These are phyloP conservation scores for Apiospora pterosperma DNA, from an alignment of 2,329 filamentous ascomycete species.

Conservation along the genomic window DNA sequence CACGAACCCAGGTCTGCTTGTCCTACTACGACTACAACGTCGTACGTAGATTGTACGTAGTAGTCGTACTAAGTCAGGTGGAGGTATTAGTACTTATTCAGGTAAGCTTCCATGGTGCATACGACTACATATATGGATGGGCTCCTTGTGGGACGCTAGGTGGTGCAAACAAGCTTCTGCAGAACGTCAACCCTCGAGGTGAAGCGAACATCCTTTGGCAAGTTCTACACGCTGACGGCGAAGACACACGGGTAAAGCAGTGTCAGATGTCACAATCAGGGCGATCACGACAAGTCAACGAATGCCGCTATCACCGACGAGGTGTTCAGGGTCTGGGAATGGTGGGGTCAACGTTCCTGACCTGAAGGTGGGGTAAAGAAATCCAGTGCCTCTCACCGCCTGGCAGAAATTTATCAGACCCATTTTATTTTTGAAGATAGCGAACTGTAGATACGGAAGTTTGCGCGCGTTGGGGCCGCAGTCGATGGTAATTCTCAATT, in stretches of 20 bases:
- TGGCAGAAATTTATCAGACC: not conserved
- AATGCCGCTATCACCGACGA: no score
- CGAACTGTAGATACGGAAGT: not conserved
- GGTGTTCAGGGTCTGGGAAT: not conserved
- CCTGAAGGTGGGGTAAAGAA: not conserved
- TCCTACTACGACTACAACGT: not conserved
- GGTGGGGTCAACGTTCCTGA: not conserved
- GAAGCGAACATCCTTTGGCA: not conserved
- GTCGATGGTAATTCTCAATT: not conserved
- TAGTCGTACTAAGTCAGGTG: not conserved
- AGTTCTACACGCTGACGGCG: not conserved
- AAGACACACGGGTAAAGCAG: not conserved
- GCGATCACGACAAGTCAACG: not conserved
- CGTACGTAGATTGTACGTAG: no score
- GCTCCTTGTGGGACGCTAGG: not conserved
- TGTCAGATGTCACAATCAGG: not conserved
- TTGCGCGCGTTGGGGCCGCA: not conserved
- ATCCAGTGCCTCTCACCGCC: not conserved
- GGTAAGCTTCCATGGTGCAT: not conserved
- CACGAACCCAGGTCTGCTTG: not conserved
- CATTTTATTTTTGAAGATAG: not conserved
- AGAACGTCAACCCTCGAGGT: not conserved
- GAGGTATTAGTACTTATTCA: no score
- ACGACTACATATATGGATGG: no score
- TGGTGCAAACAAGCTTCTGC: constrained; percentile 1